Evolutionary conservation across 1,284 basidiomycete genomes (phyloP), one percentile per base, ranked within the genome.

Genomic region (Pseudozyma sp.): DNA sequence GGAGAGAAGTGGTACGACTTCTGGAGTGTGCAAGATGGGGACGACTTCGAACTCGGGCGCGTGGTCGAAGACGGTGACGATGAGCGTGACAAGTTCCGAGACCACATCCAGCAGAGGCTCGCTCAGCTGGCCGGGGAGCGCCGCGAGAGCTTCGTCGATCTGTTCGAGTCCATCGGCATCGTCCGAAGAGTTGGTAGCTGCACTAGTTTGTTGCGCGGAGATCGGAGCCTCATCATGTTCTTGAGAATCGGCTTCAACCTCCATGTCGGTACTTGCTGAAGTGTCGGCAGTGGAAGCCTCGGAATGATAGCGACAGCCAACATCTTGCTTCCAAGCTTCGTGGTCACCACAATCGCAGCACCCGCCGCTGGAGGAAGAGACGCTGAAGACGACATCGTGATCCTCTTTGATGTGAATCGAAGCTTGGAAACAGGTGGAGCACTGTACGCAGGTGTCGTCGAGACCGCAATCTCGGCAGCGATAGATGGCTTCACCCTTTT

Each of bases 21-120:
- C 81, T 45, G 40, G 68, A 89, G 1, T 87, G 80, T 0, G 94
- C 93, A 1, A 59, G 38, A 50, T 57, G 25, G 45, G 66, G 54
- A 88, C 40, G 86, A 86, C 0, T 90, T 90, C 77, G 35, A 94
- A 93, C 56, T 93, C 91, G 0, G 93, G 93, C 0, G 93, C 93
- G 80, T 90, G 91, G 80, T 94, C 92, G 13, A 97, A 87, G 2
- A 92, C 93, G 79, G 93, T 91, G 10, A 97, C 89, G 47, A 96
- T 86, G 83, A 93, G 96, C 81, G 95, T 92, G 49, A 95, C 86
- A 3, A 92, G 91, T 77, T 91, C 92, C 8, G 88, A 90, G 49
- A 95, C 89, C 0, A 92, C 92, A 48, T 89, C 88, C 61, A 88
- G 87, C 88, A 96, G 90, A 48, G 89, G 89, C 13, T 92, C 89